Percentiles rank a stretch among this genome's conserved stretches.
These are phyloP conservation scores for Prosopis cineraria DNA, from an alignment of 306 rosid species.

Conservation along the genomic window DNA sequence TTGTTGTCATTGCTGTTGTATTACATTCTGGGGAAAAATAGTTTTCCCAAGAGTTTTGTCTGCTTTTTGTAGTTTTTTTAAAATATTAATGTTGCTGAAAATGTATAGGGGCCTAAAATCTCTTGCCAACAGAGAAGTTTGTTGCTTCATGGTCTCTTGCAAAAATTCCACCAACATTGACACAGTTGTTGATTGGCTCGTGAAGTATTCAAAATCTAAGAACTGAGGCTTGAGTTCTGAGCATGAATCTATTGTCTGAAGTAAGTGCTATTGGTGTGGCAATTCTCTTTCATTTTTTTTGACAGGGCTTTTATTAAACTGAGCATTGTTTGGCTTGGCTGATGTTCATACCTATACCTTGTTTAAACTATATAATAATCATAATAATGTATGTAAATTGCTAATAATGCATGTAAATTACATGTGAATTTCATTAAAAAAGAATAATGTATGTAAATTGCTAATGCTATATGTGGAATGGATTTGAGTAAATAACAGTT, in stretches of 20 bases:
- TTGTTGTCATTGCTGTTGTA: no score
- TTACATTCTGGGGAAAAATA: no score
- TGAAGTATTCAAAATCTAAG: conserved; percentile 67
- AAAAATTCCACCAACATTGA: conserved; percentile 70
- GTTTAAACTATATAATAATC: conserved; percentile 14
- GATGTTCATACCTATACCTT: neutral
- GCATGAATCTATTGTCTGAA: conserved; percentile 22
- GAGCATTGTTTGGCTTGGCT: conserved; percentile 21
- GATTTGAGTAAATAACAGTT: neutral
- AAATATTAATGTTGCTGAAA: conserved; percentile 21
- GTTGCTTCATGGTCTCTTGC: conserved; percentile 79
- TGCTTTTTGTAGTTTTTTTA: neutral
- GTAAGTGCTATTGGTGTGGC: conserved; percentile 18
- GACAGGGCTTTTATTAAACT: conserved; percentile 25
- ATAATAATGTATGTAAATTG: conserved; percentile 13
- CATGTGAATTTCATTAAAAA: neutral
- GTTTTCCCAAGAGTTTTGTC: conserved; percentile 1
- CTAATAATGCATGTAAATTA: conserved; percentile 2
- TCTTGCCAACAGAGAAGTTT: conserved; percentile 59
- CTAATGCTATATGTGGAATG: neutral
- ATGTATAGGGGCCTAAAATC: conserved; percentile 63
- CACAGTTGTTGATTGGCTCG: conserved; percentile 63
- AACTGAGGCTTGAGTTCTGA: conserved; percentile 45
- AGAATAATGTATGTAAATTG: neutral
- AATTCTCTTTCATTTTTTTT: conserved; percentile 16